Conservation (phyloP, 495 filamentous ascomycete genomes). For the Podospora australis region DNA sequence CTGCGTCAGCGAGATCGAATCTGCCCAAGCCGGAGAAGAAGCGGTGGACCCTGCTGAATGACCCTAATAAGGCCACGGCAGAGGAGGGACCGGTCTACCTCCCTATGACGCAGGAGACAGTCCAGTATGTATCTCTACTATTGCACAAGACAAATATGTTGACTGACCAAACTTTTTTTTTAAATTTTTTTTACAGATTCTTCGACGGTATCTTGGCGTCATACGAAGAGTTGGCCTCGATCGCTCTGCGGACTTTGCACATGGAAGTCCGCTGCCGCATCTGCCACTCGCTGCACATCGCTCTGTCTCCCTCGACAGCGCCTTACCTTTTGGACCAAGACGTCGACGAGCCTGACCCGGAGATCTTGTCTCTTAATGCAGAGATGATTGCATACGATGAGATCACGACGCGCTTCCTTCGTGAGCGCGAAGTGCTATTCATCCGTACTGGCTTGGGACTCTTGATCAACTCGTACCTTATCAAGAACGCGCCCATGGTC, state of each 20-base stretch:
- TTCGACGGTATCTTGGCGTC: conserved; percentile 83
- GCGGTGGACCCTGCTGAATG: conserved; percentile 78
- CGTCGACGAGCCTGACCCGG: conserved; percentile 71
- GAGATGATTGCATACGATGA: conserved; percentile 81
- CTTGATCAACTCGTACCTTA: conserved; percentile 38
- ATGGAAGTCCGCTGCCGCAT: conserved; percentile 79
- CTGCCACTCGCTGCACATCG: conserved; percentile 57
- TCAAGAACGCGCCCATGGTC: conserved; percentile 36
- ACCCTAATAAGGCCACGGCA: conserved; percentile 39
- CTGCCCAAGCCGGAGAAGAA: conserved; percentile 48
- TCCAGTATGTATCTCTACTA: conserved; percentile 44
- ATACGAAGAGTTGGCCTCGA: conserved; percentile 68
- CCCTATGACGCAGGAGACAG: conserved; percentile 82
- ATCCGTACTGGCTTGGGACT: conserved; percentile 62
- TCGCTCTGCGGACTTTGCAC: conserved; percentile 75
- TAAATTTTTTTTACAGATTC: conserved; percentile 38
- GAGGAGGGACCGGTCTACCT: conserved; percentile 64
- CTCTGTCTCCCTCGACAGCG: conserved; percentile 44
- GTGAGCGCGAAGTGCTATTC: conserved; percentile 58
- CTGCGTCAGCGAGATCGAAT: conserved; percentile 32
- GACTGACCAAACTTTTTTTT: conserved; percentile 4
- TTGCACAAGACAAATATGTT: neutral
- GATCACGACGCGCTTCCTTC: conserved; percentile 63
- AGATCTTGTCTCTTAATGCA: conserved; percentile 68
- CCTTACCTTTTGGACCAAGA: conserved; percentile 69